A percentile compares a stretch with the other conserved stretches of the same genome.
These are phyloP conservation scores for Penicillium sp. DNA, from an alignment of 2,329 filamentous ascomycete species.

Conservation along the genomic window DNA sequence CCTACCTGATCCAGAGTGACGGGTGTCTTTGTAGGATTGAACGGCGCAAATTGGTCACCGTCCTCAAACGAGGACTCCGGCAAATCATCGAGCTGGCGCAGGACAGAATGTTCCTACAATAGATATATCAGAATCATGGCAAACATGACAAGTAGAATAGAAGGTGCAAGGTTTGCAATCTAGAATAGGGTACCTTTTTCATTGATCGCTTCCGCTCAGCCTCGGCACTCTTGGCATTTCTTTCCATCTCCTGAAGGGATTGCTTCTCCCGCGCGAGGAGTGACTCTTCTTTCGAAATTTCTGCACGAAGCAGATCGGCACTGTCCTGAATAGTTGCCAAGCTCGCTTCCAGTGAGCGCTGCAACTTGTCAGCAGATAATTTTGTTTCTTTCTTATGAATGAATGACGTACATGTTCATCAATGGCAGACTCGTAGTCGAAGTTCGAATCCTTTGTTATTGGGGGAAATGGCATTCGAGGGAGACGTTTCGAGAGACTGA, in stretches of 20 bases:
- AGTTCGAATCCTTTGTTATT: conserved; percentile 36
- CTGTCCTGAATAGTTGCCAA: conserved; percentile 37
- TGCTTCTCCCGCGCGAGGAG: conserved; percentile 37
- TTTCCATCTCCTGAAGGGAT: conserved; percentile 39
- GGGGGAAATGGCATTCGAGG: conserved; percentile 44
- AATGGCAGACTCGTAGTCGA: conserved; percentile 41
- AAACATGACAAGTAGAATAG: background rate
- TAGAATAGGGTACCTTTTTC: conserved; percentile 32
- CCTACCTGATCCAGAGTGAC: conserved; percentile 31
- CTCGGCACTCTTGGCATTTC: conserved; percentile 38
- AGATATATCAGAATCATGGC: conserved; percentile 11
- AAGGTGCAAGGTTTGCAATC: background rate
- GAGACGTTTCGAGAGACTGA: conserved; percentile 36
- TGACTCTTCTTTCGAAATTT: conserved; percentile 40
- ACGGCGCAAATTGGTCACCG: conserved; percentile 25
- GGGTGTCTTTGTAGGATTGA: conserved; percentile 20
- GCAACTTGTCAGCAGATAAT: conserved; percentile 9
- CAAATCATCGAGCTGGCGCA: conserved; percentile 30
- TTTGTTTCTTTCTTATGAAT: background rate
- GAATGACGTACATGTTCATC: conserved; percentile 35
- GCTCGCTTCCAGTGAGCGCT: conserved; percentile 36
- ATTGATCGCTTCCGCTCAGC: conserved; percentile 35
- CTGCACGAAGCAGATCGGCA: conserved; percentile 35
- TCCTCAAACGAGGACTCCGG: conserved; percentile 10
- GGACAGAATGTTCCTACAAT: conserved; percentile 36